Conservation (phyloP, 1,284 basidiomycete species). For the Coriolopsis trogii region DNA sequence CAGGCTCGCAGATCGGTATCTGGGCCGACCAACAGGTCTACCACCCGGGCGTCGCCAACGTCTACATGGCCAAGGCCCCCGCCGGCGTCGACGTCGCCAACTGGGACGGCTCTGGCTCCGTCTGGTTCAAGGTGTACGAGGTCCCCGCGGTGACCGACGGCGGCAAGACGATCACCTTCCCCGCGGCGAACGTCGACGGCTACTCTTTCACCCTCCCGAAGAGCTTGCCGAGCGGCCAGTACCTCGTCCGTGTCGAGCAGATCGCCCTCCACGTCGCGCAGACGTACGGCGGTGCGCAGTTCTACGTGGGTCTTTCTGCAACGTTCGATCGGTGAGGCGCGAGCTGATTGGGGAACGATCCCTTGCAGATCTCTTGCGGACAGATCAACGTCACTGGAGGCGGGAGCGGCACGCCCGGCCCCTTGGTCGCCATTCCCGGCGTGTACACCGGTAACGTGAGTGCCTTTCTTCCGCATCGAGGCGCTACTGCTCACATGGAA, state of each 20-base stretch:
- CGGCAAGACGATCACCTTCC: slow-evolving; percentile 40
- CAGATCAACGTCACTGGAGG: slow-evolving; percentile 38
- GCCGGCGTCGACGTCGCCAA: slow-evolving; percentile 42
- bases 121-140: slow-evolving; percentile 55
- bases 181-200: slow-evolving; percentile 35
- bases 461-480: not conserved
- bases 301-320: slow-evolving; percentile 25
- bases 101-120: slow-evolving; percentile 41
- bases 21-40: slow-evolving; percentile 23
- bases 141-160: slow-evolving; percentile 38
- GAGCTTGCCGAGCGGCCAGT: slow-evolving; percentile 47
- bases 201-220: slow-evolving; percentile 47
- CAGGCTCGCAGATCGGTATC: slow-evolving; percentile 33
- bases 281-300: slow-evolving; percentile 35
- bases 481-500: not conserved
- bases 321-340: slow-evolving; percentile 7
- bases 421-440: slow-evolving; percentile 39
- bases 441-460: slow-evolving; percentile 37
- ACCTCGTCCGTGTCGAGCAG: slow-evolving; percentile 49
- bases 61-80: slow-evolving; percentile 43
- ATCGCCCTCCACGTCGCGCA: slow-evolving; percentile 57
- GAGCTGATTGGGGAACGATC: slow-evolving; percentile 12
- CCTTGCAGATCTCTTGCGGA: slow-evolving; percentile 25
- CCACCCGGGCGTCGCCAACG: slow-evolving; percentile 19
- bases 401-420: slow-evolving; percentile 37